These are phyloP conservation scores for Claviceps maximensis DNA, from an alignment of 2,329 filamentous ascomycete genomes.

Conservation along the genomic window DNA sequence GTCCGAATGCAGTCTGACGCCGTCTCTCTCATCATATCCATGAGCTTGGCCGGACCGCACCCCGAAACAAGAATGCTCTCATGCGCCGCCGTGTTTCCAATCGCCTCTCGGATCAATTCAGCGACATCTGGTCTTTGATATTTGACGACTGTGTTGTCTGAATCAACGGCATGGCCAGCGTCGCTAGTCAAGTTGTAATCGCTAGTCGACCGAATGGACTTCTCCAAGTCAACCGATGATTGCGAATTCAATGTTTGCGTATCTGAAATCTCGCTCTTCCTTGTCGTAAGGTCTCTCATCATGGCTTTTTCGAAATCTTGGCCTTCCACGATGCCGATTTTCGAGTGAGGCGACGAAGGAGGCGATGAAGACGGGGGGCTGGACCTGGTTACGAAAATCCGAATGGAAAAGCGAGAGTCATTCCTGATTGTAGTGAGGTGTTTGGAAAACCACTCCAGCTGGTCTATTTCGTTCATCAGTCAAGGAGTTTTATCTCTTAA, in stretches of 20 bases:
- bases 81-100: conserved; percentile 15
- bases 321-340: neutral
- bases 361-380: neutral
- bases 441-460: conserved; percentile 24
- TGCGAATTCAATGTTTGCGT: neutral
- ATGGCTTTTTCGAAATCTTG: neutral
- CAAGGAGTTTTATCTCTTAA: too few relatives aligned
- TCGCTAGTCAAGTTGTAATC: conserved; percentile 4
- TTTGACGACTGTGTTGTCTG: conserved; percentile 13
- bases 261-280: neutral
- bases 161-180: neutral
- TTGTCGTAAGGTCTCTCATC: neutral
- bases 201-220: conserved; percentile 9
- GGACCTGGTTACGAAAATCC: conserved; percentile 23
- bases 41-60: conserved; percentile 32
- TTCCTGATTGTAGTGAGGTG: conserved; percentile 20
- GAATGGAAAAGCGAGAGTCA: conserved; percentile 17
- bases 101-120: conserved; percentile 19
- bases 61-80: conserved; percentile 29
- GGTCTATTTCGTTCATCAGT: conserved; percentile 13
- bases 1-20: conserved; percentile 25
- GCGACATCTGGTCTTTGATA: conserved; percentile 25
- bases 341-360: neutral
- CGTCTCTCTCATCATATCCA: conserved; percentile 28
- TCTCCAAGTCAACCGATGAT: conserved; percentile 8